phyloP scores from a whole-genome alignment of 495 filamentous ascomycete genomes.

The Acidomyces sp. region DNA sequence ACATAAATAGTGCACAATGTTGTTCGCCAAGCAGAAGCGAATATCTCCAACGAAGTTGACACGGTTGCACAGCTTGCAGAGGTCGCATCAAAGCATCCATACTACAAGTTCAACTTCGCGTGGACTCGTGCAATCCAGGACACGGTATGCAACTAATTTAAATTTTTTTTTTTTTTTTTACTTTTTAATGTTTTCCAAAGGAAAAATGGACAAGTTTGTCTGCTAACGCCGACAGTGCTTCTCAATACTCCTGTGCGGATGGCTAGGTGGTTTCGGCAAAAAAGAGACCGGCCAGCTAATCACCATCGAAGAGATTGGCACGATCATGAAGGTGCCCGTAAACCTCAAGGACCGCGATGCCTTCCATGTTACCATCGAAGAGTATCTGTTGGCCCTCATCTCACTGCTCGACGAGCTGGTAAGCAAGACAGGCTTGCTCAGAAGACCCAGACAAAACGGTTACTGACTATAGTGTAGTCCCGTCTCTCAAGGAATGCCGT shows the following conservation, averaged over 20 bases:
- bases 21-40: constrained; percentile 38
- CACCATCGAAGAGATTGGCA: constrained; percentile 77
- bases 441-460: background rate
- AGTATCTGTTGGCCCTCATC: constrained; percentile 81
- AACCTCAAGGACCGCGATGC: constrained; percentile 81
- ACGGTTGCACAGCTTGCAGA: constrained; percentile 47
- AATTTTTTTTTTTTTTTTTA: no score
- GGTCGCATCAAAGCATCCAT: constrained; percentile 70
- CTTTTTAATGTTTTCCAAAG: no score
- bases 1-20: constrained; percentile 31
- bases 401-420: constrained; percentile 80
- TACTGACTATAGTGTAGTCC: constrained; percentile 32
- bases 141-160: no score
- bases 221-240: constrained; percentile 26
- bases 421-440: no score
- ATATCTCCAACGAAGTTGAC: constrained; percentile 44
- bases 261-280: constrained; percentile 53
- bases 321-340: constrained; percentile 71
- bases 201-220: no score
- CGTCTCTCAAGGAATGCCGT: constrained; percentile 93
- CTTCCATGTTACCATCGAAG: constrained; percentile 93
- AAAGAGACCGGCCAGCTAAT: constrained; percentile 49
- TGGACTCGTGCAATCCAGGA: constrained; percentile 83
- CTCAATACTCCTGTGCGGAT: constrained; percentile 54
- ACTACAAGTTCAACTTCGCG: constrained; percentile 85